Percentiles rank a stretch among this genome's conserved stretches.
Evolutionary conservation across 2,329 filamentous ascomycete genomes (phyloP).

Genomic region (Xylaria sp.): DNA sequence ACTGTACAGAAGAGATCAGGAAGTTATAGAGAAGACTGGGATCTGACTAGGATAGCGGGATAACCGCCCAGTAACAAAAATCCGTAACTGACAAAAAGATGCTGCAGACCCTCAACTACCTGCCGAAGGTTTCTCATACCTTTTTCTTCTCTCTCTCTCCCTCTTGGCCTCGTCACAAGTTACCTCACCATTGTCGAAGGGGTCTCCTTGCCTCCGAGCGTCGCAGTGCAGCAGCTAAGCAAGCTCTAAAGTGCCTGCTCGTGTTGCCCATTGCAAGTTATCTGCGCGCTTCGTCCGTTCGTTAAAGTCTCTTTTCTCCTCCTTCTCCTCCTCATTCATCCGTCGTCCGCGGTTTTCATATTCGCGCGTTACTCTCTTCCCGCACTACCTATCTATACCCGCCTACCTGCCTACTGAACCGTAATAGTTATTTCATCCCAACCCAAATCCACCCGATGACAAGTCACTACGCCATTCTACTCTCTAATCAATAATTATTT

Average conservation of each 20-base stretch:
- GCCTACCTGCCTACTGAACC: background rate
- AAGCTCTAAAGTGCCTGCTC: slow-evolving; percentile 21
- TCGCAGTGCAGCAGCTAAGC: slow-evolving; percentile 17
- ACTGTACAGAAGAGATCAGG: background rate
- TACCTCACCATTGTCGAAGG: background rate
- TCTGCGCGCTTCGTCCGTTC: background rate
- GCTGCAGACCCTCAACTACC: background rate
- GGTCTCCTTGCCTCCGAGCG: slow-evolving; percentile 20
- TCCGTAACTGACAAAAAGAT: background rate
- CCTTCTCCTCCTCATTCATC: background rate
- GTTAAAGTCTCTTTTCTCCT: slow-evolving; percentile 18
- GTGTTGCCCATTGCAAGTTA: slow-evolving; percentile 10
- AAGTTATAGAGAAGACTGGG: slow-evolving; percentile 6
- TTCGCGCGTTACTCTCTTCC: background rate
- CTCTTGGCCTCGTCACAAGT: slow-evolving; percentile 15
- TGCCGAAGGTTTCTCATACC: background rate
- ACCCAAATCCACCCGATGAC: background rate
- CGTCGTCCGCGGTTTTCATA: background rate
- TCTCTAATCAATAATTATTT: slow-evolving; percentile 19
- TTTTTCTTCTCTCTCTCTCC: background rate
- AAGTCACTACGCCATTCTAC: background rate
- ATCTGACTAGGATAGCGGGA: background rate
- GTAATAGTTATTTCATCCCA: background rate
- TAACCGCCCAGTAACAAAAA: slow-evolving; percentile 7
- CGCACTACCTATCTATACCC: background rate